Evolutionary conservation across 2,329 filamentous ascomycete species (phyloP), one percentile per base, ranked within the genome.

Genomic region (Didymellaceae sp.): DNA sequence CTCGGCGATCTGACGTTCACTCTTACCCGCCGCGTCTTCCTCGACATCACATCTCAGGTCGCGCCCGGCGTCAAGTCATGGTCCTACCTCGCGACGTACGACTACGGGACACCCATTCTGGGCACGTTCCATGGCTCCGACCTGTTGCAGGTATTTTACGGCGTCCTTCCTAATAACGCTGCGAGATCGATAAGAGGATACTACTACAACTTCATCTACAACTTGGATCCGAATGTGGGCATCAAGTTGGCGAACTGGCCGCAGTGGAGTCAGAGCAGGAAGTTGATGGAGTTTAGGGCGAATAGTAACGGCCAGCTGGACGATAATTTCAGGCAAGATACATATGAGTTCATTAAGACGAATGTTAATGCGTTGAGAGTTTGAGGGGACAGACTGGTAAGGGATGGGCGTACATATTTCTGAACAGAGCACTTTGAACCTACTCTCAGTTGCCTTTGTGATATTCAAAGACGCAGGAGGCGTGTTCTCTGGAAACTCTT

Each of bases 61-160:
- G 79, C 84, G 55, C 85, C 86, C 0, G 60, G 72, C 24, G 83
- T 91, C 0, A 84, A 85, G 0, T 75, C 78, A 1, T 94, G 88
- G 88, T 90, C 86, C 0, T 94, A 91, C 73, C 80, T 94, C 1
- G 75, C 86, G 0, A 86, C 84, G 0, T 92, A 92, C 73, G 73
- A 87, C 75, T 84, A 86, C 66, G 86, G 86, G 8, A 87, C 85
- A 0, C 86, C 89, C 0, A 73, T 92, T 38, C 71, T 93, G 0
- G 90, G 90, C 14, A 92, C 89, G 0, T 88, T 90, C 73, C 90
- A 94, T 68, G 86, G 74, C 11, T 84, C 81, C 1, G 89, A 92
- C 59, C 61, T 92, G 1, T 59, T 90, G 3, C 83, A 88, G 66
- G 81, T 89, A 0, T 90, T 90, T 56, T 86, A 82, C 50, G 86